phyloP scores from a whole-genome alignment of 108 stramenopile species.

The Fistulifera pelliculosa region DNA sequence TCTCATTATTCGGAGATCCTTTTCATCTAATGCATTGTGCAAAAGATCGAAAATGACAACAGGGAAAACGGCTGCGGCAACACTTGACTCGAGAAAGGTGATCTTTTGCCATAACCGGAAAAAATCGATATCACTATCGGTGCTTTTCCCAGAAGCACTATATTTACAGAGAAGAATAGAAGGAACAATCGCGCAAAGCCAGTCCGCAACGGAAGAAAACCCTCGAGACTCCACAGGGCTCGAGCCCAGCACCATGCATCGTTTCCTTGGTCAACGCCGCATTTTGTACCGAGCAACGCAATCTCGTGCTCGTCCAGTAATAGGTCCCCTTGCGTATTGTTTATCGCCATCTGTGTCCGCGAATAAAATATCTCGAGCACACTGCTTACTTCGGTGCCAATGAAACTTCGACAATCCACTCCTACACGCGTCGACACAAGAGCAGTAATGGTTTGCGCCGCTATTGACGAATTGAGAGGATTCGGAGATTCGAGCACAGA shows the following conservation, averaged over 20 bases:
- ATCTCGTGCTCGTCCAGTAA: not conserved
- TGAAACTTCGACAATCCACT: constrained; percentile 23
- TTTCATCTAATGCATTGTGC: not conserved
- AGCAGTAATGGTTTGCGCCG: constrained; percentile 42
- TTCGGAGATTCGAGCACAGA: no score
- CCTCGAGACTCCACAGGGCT: constrained; percentile 33
- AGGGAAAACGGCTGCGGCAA: constrained; percentile 54
- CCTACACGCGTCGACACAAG: constrained; percentile 30
- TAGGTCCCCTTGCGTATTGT: not conserved
- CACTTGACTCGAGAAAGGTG: constrained; percentile 34
- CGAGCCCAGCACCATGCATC: constrained; percentile 62
- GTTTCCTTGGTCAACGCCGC: constrained; percentile 2
- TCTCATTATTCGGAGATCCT: no score
- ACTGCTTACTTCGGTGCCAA: constrained; percentile 6
- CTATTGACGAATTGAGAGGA: constrained; percentile 2
- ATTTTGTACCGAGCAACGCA: not conserved
- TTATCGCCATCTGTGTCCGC: not conserved
- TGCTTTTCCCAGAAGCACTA: not conserved
- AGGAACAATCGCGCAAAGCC: constrained; percentile 50
- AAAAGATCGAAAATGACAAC: constrained; percentile 47
- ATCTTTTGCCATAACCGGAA: constrained; percentile 30
- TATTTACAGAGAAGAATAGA: constrained; percentile 51
- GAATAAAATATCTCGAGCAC: not conserved
- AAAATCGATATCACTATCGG: constrained; percentile 5
- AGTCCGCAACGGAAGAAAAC: constrained; percentile 26